These are phyloP conservation scores for Myxozyma sirexii DNA, from an alignment of 805 yeast species.

Conservation along the genomic window DNA sequence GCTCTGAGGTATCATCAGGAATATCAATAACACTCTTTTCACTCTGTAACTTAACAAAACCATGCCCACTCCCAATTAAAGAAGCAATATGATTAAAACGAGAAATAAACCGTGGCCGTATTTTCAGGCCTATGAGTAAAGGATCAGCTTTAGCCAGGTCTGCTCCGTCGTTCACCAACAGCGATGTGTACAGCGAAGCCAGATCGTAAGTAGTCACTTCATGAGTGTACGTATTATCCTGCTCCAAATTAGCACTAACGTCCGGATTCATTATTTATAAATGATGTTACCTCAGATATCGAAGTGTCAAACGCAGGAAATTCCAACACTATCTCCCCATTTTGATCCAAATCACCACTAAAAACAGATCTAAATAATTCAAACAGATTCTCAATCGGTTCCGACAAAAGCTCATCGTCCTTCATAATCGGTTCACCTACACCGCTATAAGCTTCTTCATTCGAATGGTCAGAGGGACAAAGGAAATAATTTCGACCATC, in stretches of 20 bases:
- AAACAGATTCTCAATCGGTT: conserved; percentile 22
- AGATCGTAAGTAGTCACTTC: conserved; percentile 32
- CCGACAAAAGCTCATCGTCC: conserved; percentile 4
- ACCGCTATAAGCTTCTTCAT: background rate
- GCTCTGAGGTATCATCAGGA: background rate
- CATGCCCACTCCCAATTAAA: conserved; percentile 26
- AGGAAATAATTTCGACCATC: conserved; percentile 9
- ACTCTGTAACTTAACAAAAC: conserved; percentile 10
- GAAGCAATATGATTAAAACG: conserved; percentile 28
- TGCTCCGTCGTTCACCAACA: conserved; percentile 18
- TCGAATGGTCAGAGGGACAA: conserved; percentile 17
- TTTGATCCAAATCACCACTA: conserved; percentile 3
- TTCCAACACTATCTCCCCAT: conserved; percentile 17
- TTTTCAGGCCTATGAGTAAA: conserved; percentile 2
- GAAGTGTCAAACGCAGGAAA: conserved; percentile 20
- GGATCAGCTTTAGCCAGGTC: conserved; percentile 4
- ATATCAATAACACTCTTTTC: conserved; percentile 1
- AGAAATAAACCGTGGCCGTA: conserved; percentile 22
- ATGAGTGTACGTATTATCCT: conserved; percentile 26
- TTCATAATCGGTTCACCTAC: conserved; percentile 7
- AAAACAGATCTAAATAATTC: conserved; percentile 10
- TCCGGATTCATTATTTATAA: background rate
- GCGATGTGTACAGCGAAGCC: conserved; percentile 20
- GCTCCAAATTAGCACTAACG: background rate
- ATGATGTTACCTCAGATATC: conserved; percentile 21